phyloP scores from a whole-genome alignment of 164 flowering plant species.

The Hamamelis virginiana region DNA sequence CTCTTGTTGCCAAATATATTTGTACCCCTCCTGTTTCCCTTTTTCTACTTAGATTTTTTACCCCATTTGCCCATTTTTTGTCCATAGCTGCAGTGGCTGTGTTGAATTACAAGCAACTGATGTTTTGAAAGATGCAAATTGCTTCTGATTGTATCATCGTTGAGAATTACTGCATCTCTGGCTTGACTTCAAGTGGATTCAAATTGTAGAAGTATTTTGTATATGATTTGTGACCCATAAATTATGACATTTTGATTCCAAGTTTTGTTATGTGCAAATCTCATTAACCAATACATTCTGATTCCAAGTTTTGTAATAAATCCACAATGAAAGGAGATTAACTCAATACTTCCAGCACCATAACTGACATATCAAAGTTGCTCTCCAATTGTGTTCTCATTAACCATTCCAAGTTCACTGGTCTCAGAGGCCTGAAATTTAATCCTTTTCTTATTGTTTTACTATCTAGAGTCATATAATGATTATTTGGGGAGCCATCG shows the following conservation, averaged over 20 bases:
- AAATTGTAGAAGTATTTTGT: background rate
- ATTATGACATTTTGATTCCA: background rate
- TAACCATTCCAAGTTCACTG: no score
- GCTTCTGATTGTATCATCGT: background rate
- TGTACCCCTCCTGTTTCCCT: no score
- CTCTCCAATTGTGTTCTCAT: background rate
- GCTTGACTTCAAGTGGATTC: background rate
- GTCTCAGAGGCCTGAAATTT: no score
- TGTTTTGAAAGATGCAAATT: no score
- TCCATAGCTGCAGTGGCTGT: background rate
- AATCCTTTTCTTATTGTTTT: no score
- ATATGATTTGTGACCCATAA: no score
- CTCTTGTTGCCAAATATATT: background rate
- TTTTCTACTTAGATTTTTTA: no score
- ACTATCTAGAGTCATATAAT: no score
- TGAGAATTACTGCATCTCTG: background rate
- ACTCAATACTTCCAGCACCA: background rate
- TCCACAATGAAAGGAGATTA: background rate
- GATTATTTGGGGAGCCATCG: no score
- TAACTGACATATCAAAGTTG: background rate
- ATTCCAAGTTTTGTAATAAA: no score
- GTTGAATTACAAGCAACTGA: slow-evolving; percentile 1
- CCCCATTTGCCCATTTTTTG: no score
- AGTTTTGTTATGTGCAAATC: background rate
- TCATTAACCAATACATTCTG: no score